Evolutionary conservation across 371 early-diverging fungal genomes (phyloP).

Genomic region (Choanephora cucurbitarum): DNA sequence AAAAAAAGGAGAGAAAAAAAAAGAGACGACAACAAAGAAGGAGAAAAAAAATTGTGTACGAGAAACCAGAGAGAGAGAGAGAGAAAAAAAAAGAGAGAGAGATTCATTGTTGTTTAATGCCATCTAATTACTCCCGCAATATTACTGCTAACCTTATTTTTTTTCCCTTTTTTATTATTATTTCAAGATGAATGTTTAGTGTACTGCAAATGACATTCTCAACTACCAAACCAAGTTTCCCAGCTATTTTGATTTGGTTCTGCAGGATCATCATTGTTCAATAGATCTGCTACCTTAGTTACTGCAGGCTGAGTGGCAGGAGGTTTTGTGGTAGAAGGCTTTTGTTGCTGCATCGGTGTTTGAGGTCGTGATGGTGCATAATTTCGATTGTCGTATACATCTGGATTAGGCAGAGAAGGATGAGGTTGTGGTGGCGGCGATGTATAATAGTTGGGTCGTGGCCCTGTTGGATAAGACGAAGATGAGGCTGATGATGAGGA

Average conservation of each 20-base stretch:
- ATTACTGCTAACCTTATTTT: not conserved
- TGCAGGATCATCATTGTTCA: slow-evolving; percentile 53
- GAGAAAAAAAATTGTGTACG: not conserved
- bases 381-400: not conserved
- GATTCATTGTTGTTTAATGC: not conserved
- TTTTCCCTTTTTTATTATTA: too few relatives aligned
- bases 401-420: not conserved
- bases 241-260: slow-evolving; percentile 45
- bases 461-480: not conserved
- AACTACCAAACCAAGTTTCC: slow-evolving; percentile 54
- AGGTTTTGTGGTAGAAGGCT: slow-evolving; percentile 1
- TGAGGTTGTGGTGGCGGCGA: slow-evolving; percentile 1
- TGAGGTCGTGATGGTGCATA: slow-evolving; percentile 7
- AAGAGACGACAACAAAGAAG: not conserved
- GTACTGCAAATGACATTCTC: not conserved
- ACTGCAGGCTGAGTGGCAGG: slow-evolving; percentile 23
- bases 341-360: slow-evolving; percentile 1
- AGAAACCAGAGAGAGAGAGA: not conserved
- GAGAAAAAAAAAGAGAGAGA: not conserved
- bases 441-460: not conserved
- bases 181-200: too few relatives aligned
- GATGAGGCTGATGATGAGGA: not conserved
- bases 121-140: not conserved
- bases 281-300: slow-evolving; percentile 50
- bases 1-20: slow-evolving; percentile 5